Evolutionary conservation across 768 basidiomycete species (phyloP).

Genomic region (Kwoniella heveanensis): DNA sequence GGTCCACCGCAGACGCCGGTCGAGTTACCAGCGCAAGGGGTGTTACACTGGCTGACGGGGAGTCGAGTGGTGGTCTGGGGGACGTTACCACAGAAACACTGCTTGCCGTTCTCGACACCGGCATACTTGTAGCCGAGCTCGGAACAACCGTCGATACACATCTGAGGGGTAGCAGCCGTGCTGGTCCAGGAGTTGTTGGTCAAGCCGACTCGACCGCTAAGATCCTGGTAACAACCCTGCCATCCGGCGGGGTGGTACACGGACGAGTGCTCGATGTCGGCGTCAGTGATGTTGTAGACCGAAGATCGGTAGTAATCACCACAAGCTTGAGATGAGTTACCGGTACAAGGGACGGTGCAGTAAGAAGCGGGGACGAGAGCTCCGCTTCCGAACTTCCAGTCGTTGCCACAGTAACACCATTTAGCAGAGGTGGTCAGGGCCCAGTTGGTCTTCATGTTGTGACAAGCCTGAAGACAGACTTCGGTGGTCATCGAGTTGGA

Average conservation of each 20-base stretch:
- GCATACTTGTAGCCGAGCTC: conserved; percentile 35
- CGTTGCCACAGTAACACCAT: conserved; percentile 46
- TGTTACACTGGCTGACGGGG: conserved; percentile 34
- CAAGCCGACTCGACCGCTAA: conserved; percentile 21
- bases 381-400: conserved; percentile 30
- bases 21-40: conserved; percentile 39
- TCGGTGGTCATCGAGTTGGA: conserved; percentile 43
- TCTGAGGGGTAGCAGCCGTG: conserved; percentile 23
- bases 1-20: conserved; percentile 32
- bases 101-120: conserved; percentile 32
- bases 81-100: conserved; percentile 31
- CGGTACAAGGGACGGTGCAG: conserved; percentile 44
- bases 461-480: conserved; percentile 43
- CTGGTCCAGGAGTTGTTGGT: conserved; percentile 26
- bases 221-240: conserved; percentile 32
- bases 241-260: conserved; percentile 28
- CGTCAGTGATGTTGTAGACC: conserved; percentile 41
- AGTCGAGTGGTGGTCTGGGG: conserved; percentile 12
- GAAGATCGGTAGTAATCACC: conserved; percentile 36
- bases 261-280: conserved; percentile 8
- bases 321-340: conserved; percentile 41
- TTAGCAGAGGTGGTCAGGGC: conserved; percentile 34
- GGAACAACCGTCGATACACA: conserved; percentile 39
- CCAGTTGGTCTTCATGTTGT: conserved; percentile 40
- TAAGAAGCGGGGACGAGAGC: conserved; percentile 28